Percentiles rank a stretch among this genome's conserved stretches.
Conservation (phyloP, 805 yeast species). For the Lachancea sp. region DNA sequence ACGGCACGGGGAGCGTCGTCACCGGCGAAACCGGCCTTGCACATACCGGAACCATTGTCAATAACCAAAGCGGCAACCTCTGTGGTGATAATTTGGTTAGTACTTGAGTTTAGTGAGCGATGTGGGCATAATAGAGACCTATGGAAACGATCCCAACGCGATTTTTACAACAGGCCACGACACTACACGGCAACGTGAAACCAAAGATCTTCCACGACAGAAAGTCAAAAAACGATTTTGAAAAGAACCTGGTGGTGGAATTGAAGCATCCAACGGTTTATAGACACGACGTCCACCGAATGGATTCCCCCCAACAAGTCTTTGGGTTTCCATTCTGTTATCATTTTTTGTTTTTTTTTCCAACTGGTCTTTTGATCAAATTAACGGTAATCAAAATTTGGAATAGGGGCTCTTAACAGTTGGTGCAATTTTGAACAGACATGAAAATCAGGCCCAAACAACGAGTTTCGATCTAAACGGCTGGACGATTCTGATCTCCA, state of each 20-base stretch:
- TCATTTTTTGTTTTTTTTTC: not conserved
- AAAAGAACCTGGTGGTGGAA: no score
- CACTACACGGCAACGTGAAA: no score
- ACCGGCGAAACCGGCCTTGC: conserved; percentile 99
- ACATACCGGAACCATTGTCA: conserved; percentile 99
- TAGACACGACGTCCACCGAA: no score
- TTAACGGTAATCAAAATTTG: not conserved
- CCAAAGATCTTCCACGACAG: no score
- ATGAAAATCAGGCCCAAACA: not conserved
- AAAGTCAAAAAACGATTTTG: no score
- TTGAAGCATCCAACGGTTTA: no score
- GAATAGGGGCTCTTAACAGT: conserved; percentile 2
- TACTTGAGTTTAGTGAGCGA: not conserved
- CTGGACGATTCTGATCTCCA: not conserved
- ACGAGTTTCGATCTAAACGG: no score
- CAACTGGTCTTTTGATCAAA: not conserved
- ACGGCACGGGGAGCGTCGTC: conserved; percentile 99
- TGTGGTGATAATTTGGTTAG: conserved; percentile 11
- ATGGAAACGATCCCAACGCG: not conserved
- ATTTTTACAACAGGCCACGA: not conserved
- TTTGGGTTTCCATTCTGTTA: no score
- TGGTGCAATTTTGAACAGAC: not conserved
- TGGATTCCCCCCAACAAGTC: no score
- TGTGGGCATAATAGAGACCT: not conserved
- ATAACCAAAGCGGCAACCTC: conserved; percentile 59